Conservation (phyloP, 2,329 filamentous ascomycete species). For the Sporothrix pallida region DNA sequence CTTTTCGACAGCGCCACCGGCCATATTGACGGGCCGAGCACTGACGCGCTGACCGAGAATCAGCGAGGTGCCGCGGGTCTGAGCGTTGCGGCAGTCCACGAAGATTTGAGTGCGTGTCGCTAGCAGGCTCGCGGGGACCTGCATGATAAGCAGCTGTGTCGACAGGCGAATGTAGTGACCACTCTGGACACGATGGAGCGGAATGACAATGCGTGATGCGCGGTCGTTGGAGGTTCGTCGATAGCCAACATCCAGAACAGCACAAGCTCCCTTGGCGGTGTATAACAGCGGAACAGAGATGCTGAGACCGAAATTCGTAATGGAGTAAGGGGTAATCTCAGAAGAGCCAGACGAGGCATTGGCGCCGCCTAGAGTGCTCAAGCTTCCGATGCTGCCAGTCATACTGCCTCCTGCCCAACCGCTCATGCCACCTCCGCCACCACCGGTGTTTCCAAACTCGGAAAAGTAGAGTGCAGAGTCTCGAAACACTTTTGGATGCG, state of each 20-base stretch:
- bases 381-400: neutral
- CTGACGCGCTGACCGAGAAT: slow-evolving; percentile 25
- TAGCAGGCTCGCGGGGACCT: slow-evolving; percentile 9
- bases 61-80: neutral
- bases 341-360: neutral
- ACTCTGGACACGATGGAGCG: slow-evolving; percentile 28
- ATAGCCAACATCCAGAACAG: slow-evolving; percentile 33
- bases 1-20: neutral
- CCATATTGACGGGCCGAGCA: slow-evolving; percentile 13
- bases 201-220: slow-evolving; percentile 15
- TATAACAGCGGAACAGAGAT: slow-evolving; percentile 34
- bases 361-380: neutral
- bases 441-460: neutral
- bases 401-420: neutral
- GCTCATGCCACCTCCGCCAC: neutral
- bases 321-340: slow-evolving; percentile 27
- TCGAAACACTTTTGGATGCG: slow-evolving; percentile 34
- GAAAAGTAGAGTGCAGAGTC: slow-evolving; percentile 31
- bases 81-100: slow-evolving; percentile 34
- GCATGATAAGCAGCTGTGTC: slow-evolving; percentile 29
- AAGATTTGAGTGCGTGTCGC: slow-evolving; percentile 29
- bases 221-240: slow-evolving; percentile 12
- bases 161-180: slow-evolving; percentile 35
- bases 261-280: slow-evolving; percentile 34
- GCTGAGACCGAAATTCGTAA: slow-evolving; percentile 37